Evolutionary conservation across 495 filamentous ascomycete species (phyloP).

Genomic region (Penicillium taxi): DNA sequence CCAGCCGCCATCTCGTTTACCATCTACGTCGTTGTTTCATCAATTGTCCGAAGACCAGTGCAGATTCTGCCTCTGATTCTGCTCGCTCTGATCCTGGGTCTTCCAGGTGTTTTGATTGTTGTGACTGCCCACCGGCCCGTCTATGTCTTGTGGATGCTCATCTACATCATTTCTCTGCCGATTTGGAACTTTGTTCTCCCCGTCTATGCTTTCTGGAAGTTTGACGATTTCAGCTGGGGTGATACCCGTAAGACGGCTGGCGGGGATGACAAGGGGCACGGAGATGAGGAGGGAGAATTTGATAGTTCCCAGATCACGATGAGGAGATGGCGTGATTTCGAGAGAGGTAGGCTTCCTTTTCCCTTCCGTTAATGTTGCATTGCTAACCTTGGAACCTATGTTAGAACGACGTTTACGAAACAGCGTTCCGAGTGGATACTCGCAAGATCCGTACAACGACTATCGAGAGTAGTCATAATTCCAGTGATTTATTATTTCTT

Average conservation of each 20-base stretch:
- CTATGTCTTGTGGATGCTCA: constrained; percentile 94
- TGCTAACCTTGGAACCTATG: not conserved
- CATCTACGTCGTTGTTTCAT: constrained; percentile 86
- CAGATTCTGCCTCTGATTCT: constrained; percentile 90
- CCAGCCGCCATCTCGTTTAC: constrained; percentile 96
- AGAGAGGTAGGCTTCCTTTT: constrained; percentile 55
- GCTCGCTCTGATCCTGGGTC: constrained; percentile 83
- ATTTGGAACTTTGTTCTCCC: constrained; percentile 98
- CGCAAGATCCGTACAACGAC: constrained; percentile 26
- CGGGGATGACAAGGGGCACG: constrained; percentile 76
- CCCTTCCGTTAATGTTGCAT: not conserved
- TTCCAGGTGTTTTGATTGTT: constrained; percentile 87
- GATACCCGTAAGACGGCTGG: constrained; percentile 94
- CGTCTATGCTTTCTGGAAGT: constrained; percentile 97
- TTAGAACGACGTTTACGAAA: constrained; percentile 21
- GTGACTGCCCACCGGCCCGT: constrained; percentile 91
- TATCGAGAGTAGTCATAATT: no score
- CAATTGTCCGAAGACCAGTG: constrained; percentile 73
- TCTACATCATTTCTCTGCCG: constrained; percentile 88
- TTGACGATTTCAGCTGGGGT: constrained; percentile 99
- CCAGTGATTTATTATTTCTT: constrained; percentile 15
- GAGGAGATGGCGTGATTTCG: constrained; percentile 97
- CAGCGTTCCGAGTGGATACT: constrained; percentile 15
- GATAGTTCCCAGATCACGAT: constrained; percentile 97
- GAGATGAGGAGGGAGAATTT: constrained; percentile 90